Evolutionary conservation across 176 grass and related monocot species (phyloP), one percentile per base, ranked within the genome.

Genomic region (Calamus simplicifolius): DNA sequence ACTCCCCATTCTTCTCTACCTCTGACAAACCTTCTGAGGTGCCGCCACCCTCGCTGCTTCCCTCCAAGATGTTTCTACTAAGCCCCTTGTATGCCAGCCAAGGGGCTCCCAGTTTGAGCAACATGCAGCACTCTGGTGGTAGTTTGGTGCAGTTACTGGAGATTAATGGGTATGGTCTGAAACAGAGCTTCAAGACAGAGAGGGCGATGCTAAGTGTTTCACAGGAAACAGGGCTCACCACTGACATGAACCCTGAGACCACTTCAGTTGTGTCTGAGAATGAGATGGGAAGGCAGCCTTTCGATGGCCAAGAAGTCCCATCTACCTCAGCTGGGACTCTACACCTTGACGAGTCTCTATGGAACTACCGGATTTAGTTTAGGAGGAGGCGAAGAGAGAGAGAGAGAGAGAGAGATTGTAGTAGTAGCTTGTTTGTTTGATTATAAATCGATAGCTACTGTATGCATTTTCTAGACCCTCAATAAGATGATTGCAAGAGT

Each of bases 131-230:
- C 7, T 43, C 7, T 48, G 70, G 65, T 14, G 52, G 52, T 5
- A 84, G 73, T 73, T 74, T 89, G 64, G 73, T 89, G 73, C 85
- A 85, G 12, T 66, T 89, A 48, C 74, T 81, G 0, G 81, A 81
- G 60, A 67, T 51, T 65, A 73, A 21, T 59, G 76, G 62, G 48
- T 4, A 2, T 52, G 25, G 21, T 25, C 21, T 19, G 6, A 25
- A 31, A 49, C 50, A 48, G 16, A 28, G 28, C 30, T 17, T 7
- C 6, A 27, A 19, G 48, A 48, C 57, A 19, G 65, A 76, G 63
- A 58, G 62, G 68, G 71, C 77, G 63, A 48, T 58, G 65, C 65
- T 80, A 28, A 68, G 71, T 48, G 66, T 66, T 48, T 82, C 70
- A 25, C 81, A 85, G 66, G 74, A 81, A 57, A 85, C 86, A 14